Conservation (phyloP, 1,284 basidiomycete species). For the Mycosarcoma mackinlayi region DNA sequence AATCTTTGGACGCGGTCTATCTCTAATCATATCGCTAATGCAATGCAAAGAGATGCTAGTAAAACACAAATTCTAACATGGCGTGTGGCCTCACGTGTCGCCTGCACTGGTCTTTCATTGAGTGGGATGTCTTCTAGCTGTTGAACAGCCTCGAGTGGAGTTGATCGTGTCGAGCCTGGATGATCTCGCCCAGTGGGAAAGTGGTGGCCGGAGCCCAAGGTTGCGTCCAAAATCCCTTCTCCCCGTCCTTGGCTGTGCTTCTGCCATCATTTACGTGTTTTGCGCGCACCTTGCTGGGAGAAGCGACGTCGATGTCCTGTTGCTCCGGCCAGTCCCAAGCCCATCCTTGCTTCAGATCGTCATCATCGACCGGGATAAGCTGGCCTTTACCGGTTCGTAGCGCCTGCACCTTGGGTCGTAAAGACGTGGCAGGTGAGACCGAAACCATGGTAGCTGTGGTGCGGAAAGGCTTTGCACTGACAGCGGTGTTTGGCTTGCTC, state of each 20-base stretch:
- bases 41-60: constrained; percentile 6
- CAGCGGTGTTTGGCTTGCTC: not conserved
- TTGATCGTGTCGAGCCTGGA: constrained; percentile 88
- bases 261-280: not conserved
- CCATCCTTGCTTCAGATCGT: constrained; percentile 47
- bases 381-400: constrained; percentile 21
- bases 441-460: constrained; percentile 10
- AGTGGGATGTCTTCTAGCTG: too few relatives aligned
- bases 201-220: constrained; percentile 78
- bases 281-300: not conserved
- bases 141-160: constrained; percentile 98
- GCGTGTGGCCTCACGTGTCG: too few relatives aligned
- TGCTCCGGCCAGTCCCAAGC: constrained; percentile 68
- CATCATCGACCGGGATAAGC: constrained; percentile 36
- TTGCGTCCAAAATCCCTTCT: constrained; percentile 45
- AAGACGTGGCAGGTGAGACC: not conserved
- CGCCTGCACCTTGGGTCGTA: constrained; percentile 8
- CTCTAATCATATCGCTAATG: not conserved
- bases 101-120: too few relatives aligned
- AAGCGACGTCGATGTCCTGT: constrained; percentile 2
- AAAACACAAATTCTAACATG: not conserved
- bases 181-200: constrained; percentile 95
- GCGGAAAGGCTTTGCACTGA: constrained; percentile 6
- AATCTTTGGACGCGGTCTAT: too few relatives aligned
- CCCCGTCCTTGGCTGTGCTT: not conserved